Conservation (phyloP, 169 alveolate genomes). For the Besnoitia besnoiti region DNA sequence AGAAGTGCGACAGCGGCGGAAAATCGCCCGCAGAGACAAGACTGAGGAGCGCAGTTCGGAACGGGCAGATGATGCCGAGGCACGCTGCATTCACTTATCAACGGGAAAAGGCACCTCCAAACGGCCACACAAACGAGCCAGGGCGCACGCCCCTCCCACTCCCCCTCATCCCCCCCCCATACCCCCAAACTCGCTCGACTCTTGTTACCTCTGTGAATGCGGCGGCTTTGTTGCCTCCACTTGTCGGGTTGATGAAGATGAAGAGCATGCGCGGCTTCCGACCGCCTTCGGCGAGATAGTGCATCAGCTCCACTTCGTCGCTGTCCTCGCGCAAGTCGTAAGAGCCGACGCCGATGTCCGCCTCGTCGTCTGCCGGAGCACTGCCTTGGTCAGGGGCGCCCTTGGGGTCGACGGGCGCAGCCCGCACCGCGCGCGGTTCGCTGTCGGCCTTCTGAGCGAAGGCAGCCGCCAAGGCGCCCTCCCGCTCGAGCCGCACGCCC, state of each 20-base stretch:
- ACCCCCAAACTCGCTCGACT: too few species aligned
- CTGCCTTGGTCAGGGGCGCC: not conserved
- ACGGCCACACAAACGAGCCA: too few species aligned
- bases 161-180: too few species aligned
- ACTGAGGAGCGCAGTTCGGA: too few species aligned
- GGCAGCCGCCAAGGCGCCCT: not conserved
- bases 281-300: not conserved
- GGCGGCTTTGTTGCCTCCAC: slow-evolving; percentile 77
- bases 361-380: not conserved
- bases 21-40: too few species aligned
- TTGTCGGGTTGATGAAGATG: slow-evolving; percentile 75
- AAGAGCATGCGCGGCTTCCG: slow-evolving; percentile 10
- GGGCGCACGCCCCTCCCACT: too few species aligned
- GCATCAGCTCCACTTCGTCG: not conserved
- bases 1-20: too few species aligned
- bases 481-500: not conserved
- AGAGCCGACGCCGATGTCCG: not conserved
- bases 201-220: slow-evolving; percentile 65
- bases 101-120: not conserved
- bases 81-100: not conserved
- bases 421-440: not conserved
- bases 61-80: not conserved
- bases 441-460: not conserved
- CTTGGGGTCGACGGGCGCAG: not conserved
- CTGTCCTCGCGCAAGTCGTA: not conserved